Evolutionary conservation across 108 stramenopile genomes (phyloP), one percentile per base, ranked within the genome.

Genomic region (Pseudonitzschia multistriata): DNA sequence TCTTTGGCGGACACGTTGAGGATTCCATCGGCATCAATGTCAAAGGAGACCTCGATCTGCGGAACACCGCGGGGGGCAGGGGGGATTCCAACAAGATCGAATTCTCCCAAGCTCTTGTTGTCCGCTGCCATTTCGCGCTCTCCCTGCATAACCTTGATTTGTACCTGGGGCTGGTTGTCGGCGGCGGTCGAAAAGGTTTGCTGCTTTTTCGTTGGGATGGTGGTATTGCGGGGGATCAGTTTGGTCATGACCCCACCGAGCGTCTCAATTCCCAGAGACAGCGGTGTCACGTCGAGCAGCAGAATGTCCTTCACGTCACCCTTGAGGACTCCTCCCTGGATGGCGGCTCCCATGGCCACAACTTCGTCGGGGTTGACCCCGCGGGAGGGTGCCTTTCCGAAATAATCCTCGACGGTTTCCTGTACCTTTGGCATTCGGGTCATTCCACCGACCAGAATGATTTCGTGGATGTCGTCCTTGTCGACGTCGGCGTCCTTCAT

Each of bases 301-400:
- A 99, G 76, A 74, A 99, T 97, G 81, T 99, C 99, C 88, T 98
- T 99, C 55, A 99, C 98, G 80, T 98, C 98, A 8, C 98, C 99
- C 78, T 97, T 90, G 50, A 99, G 82, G 35, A 99, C 98, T 48
- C 99, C 99, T 54, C 98, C 99, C 82, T 98, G 98, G 79, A 99
- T 99, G 66, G 99, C 99, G 13, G 99, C 99, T 54, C 99, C 99
- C 97, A 99, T 98, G 67, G 99, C 99, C 36, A 99, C 99, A 47
- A 99, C 99, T 79, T 99, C 99, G 77, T 99, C 99, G 60, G 99
- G 98, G 80, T 99, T 99, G 54, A 99, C 99, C 28, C 97, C 97
- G 35, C 96, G 81, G 3, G 88, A 89, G 42, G 90, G 90, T 40
- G 80, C 84, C 68, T 83, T 83, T 21, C 97, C 97, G 74, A 99